phyloP scores from a whole-genome alignment of 192 early-diverging fungal genomes.

The Paraglomus brasilianum region DNA sequence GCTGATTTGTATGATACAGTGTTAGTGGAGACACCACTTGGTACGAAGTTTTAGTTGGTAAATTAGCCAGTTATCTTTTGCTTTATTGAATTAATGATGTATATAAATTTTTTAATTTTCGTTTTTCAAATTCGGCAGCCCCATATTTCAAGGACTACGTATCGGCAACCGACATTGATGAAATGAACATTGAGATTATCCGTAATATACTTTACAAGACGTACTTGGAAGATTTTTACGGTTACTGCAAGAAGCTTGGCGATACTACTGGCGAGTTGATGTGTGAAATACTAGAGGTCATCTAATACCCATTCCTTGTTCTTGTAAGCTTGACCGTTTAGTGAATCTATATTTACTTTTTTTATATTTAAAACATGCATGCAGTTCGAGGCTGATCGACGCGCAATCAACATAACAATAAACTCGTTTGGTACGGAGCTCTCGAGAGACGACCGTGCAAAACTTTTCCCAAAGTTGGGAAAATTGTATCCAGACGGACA shows the following conservation, averaged over 20 bases:
- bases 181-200: slow-evolving; percentile 99
- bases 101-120: not conserved
- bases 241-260: slow-evolving; percentile 76
- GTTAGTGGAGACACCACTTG: slow-evolving; percentile 92
- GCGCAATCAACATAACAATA: slow-evolving; percentile 98
- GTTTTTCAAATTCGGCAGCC: slow-evolving; percentile 54
- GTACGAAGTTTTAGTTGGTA: slow-evolving; percentile 41
- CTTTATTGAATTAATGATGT: not conserved
- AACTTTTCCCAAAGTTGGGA: slow-evolving; percentile 90
- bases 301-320: not conserved
- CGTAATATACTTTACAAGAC: slow-evolving; percentile 98
- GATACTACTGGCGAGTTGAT: slow-evolving; percentile 89
- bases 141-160: slow-evolving; percentile 98
- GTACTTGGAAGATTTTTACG: slow-evolving; percentile 97
- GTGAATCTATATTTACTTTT: not conserved
- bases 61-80: slow-evolving; percentile 6
- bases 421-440: slow-evolving; percentile 99
- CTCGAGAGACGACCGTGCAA: slow-evolving; percentile 92
- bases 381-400: slow-evolving; percentile 97
- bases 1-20: slow-evolving; percentile 95
- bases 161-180: slow-evolving; percentile 95
- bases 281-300: slow-evolving; percentile 85
- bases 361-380: not conserved
- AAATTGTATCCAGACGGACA: slow-evolving; percentile 92
- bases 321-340: too few relatives aligned